A percentile compares a stretch with the other conserved stretches of the same genome.
These are phyloP conservation scores for Ustulina deusta DNA, from an alignment of 2,329 filamentous ascomycete genomes.

Conservation along the genomic window DNA sequence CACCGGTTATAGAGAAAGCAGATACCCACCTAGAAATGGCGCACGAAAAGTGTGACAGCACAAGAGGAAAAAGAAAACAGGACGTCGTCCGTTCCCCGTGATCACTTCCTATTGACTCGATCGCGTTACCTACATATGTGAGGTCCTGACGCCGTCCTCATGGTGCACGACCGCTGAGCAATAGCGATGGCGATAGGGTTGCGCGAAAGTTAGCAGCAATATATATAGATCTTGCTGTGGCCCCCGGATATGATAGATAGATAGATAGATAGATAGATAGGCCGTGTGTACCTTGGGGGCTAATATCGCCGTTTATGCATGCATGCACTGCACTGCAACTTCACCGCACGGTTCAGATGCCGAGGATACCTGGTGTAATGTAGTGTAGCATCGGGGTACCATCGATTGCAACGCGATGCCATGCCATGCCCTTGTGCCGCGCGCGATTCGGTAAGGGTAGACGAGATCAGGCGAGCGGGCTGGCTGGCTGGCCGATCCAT, in stretches of 20 bases:
- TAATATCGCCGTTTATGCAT: slow-evolving; percentile 26
- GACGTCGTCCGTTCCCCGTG: no score
- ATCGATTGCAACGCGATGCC: slow-evolving; percentile 23
- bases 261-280: background rate
- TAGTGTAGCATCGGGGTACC: background rate
- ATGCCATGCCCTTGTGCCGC: slow-evolving; percentile 25
- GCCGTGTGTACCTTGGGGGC: background rate
- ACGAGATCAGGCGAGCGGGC: background rate
- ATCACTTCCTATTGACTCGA: background rate
- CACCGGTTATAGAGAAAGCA: slow-evolving; percentile 4
- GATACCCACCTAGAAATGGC: background rate
- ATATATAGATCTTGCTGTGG: slow-evolving; percentile 10
- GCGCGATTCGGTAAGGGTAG: background rate
- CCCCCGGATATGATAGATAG: background rate
- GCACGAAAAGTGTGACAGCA: background rate
- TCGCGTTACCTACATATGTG: background rate
- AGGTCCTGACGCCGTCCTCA: background rate
- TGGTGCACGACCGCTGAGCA: background rate
- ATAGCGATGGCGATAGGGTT: slow-evolving; percentile 5
- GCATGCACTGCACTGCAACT: slow-evolving; percentile 7
- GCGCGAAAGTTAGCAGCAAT: background rate
- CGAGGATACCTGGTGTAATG: background rate
- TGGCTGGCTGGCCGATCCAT: background rate
- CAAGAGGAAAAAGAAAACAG: background rate
- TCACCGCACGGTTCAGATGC: background rate